Evolutionary conservation across 2,329 filamentous ascomycete species (phyloP), one percentile per base, ranked within the genome.

Genomic region (Thermochaetoides dissita): DNA sequence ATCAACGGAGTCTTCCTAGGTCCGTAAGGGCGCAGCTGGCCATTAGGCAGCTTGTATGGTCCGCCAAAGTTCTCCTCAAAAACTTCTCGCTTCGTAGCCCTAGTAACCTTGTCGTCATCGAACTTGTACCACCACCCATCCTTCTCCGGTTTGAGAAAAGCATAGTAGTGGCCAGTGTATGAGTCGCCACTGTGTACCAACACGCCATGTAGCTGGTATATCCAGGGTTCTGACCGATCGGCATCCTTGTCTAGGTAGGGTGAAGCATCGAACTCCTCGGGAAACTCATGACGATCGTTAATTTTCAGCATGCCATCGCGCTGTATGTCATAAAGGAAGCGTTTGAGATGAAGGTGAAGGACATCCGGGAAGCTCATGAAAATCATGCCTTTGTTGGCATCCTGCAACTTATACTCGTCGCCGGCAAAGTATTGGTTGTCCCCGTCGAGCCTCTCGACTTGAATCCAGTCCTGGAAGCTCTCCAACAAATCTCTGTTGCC

Each of bases 231-330:
- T 1, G 86, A 91, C 58, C 70, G 83, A 59, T 95, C 88, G 28
- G 86, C 85, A 46, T 85, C 80, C 24, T 86, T 80, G 9, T 86
- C 82, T 12, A 98, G 75, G 58, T 91, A 98, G 0, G 87, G 87
- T 0, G 84, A 70, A 6, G 88, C 85, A 57, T 94, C 84, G 55
- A 87, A 86, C 43, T 75, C 65, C 46, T 93, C 84, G 1, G 85
- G 86, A 51, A 91, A 94, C 55, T 93, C 86, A 64, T 91, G 89
- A 44, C 85, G 79, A 54, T 93, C 86, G 55, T 94, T 93, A 59
- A 98, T 87, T 65, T 98, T 98, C 82, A 94, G 95, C 84, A 96
- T 95, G 49, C 86, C 87, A 57, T 96, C 89, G 53, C 85, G 79
- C 52, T 94, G 82, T 55, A 95, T 84, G 62, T 98, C 91, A 63